Evolutionary conservation across 768 basidiomycete genomes (phyloP), one percentile per base, ranked within the genome.

Genomic region (Pisolithus sp.): DNA sequence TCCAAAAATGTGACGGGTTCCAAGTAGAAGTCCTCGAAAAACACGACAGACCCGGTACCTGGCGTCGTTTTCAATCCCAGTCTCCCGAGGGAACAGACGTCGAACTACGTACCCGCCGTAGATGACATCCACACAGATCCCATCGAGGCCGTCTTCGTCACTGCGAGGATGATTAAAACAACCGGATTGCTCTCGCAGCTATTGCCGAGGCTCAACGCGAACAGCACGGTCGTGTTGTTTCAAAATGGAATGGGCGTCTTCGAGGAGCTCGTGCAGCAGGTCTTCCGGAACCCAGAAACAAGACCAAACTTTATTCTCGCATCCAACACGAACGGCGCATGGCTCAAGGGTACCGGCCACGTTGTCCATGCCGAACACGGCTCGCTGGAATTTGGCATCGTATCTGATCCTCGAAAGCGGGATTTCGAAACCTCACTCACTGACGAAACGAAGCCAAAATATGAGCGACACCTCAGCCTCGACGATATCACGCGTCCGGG

Each of bases 171-270:
- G 1, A 76, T 82, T 15, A 72, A 77, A 8, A 87, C 86, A 4
- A 47, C 84, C 4, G 61, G 66, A 3, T 81, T 86, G 4, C 57
- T 99, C 34, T 65, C 68, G 17, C 62, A 66, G 0, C 77, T 97
- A 50, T 68, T 77, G 17, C 80, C 79, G 12, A 80, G 92, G 17
- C 68, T 97, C 18, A 73, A 76, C 4, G 63, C 76, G 0, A 66
- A 77, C 46, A 87, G 85, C 41, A 95, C 93, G 34, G 83, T 98
- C 57, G 89, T 95, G 2, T 78, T 99, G n/a, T 68, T 97, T 49
- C 90, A 95, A 62, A 95, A 95, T 64, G 95, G 95, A 23, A 89
- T 96, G 83, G 95, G 93, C 10, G 71, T 94, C 8, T 89, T 92
- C 66, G 94, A 98, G 51, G 71, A 81, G 53, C 75, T 96, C 45